phyloP scores from a whole-genome alignment of 257 asterid species.

The Solanum bukasovii region DNA sequence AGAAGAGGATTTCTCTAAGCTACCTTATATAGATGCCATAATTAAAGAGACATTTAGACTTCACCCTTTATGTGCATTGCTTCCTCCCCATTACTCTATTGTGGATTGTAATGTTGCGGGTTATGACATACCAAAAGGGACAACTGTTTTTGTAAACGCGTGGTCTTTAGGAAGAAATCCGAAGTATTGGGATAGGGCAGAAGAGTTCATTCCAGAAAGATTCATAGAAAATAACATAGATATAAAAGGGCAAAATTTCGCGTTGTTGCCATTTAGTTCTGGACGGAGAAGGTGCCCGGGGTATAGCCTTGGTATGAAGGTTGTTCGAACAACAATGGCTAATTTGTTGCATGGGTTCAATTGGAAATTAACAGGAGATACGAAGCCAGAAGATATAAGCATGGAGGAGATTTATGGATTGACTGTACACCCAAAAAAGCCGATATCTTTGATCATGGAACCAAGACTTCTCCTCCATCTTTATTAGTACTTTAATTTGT shows the following conservation, averaged over 20 bases:
- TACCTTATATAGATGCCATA: not conserved
- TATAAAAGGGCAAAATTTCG: not conserved
- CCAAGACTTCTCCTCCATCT: not conserved
- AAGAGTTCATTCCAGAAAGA: not conserved
- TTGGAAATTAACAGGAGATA: slow-evolving; percentile 3
- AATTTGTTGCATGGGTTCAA: not conserved
- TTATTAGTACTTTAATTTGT: not conserved
- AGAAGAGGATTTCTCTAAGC: not conserved
- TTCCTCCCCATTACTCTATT: not conserved
- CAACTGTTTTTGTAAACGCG: not conserved
- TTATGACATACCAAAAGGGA: not conserved
- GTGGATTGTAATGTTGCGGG: not conserved
- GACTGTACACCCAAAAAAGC: slow-evolving; percentile 3
- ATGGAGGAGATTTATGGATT: slow-evolving; percentile 21
- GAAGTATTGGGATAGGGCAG: not conserved
- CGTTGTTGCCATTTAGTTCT: not conserved
- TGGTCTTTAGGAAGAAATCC: not conserved
- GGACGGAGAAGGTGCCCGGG: not conserved
- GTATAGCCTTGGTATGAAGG: not conserved
- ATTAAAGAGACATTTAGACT: not conserved
- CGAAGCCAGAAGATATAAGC: slow-evolving; percentile 13
- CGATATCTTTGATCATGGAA: not conserved
- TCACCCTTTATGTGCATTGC: not conserved
- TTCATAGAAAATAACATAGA: not conserved
- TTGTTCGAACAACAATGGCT: not conserved